Conservation (phyloP, 257 asterid species). For the Fraxinus cuspidata region DNA sequence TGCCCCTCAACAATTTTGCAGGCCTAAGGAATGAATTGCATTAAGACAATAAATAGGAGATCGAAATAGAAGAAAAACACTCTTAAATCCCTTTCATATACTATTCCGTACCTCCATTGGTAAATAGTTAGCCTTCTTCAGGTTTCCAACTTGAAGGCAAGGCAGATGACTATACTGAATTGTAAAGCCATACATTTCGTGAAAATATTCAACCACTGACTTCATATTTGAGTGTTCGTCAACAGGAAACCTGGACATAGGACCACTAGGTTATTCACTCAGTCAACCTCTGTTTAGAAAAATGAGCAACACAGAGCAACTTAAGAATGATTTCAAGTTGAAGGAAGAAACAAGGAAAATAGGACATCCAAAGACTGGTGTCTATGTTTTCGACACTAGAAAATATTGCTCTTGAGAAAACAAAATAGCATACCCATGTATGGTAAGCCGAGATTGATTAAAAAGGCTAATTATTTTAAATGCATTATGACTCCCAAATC, state of each 20-base stretch:
- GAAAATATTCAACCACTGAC: conserved; percentile 92
- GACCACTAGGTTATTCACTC: background rate
- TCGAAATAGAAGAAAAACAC: background rate
- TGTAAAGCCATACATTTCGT: conserved; percentile 90
- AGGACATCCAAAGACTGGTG: background rate
- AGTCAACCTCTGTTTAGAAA: background rate
- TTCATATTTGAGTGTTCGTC: conserved; percentile 89
- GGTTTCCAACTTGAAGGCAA: conserved; percentile 99
- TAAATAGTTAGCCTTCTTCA: conserved; percentile 94
- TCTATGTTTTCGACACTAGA: too few relatives aligned
- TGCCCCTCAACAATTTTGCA: conserved; percentile 99
- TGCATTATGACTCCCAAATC: background rate
- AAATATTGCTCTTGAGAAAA: background rate
- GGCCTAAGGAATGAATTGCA: conserved; percentile 50
- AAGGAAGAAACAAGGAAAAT: background rate
- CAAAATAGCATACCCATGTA: background rate
- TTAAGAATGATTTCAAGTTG: background rate
- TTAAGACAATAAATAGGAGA: conserved; percentile 21
- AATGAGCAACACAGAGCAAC: background rate
- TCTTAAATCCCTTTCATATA: background rate
- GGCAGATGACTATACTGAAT: conserved; percentile 94
- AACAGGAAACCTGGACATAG: conserved; percentile 76
- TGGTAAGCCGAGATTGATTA: background rate
- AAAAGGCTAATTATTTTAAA: background rate
- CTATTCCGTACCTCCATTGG: conserved; percentile 88